Evolutionary conservation across 306 rosid genomes (phyloP), one percentile per base, ranked within the genome.

Genomic region (Pachyrhizus erosus): DNA sequence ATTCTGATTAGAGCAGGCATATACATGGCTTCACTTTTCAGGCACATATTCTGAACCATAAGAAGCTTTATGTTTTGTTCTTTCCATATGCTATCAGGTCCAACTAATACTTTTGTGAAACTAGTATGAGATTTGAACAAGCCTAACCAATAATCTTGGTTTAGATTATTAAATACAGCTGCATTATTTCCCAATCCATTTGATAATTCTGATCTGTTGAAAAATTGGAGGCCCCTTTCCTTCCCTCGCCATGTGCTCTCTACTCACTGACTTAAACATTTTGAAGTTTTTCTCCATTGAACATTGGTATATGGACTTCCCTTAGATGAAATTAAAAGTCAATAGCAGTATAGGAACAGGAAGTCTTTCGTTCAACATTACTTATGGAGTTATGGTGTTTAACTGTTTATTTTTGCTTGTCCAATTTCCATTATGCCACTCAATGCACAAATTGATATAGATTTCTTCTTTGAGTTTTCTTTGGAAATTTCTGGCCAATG

Each of bases 61-160:
- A 40, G 48, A 49, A 80, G 61, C 49, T 80, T 80, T 58, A 43
- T 57, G 14, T 46, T 18, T 34, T 31, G 33, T 11, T 77, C 51
- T 31, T 79, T 37, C 9, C 57, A 42, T 43, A 55, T 75, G 5
- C 58, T 15, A 76, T 26, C 52, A 60, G 27, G 55, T 58, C 17
- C 65, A 74, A 20, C 51, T 5, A 13, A 54, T 21, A 21, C 49
- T 24, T 8, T 67, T 52, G 18, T 66, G 13, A 34, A 51, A 54
- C 10, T 51, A 65, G 65, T 78, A 15, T 51, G 24, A 39, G 8
- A 31, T 67, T 49, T 67, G 23, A 31, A 3, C 42, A 70, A 42
- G 57, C 48, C 61, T 70, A 55, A 40, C 18, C 18, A 14, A 62
- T 29, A 29, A 29, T 12, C 21, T 4, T 60, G 40, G 48, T 33